Percentiles rank a stretch among this genome's conserved stretches.
These are phyloP conservation scores for Ceratobasidium sp. DNA, from an alignment of 1,284 basidiomycete species.

Conservation along the genomic window DNA sequence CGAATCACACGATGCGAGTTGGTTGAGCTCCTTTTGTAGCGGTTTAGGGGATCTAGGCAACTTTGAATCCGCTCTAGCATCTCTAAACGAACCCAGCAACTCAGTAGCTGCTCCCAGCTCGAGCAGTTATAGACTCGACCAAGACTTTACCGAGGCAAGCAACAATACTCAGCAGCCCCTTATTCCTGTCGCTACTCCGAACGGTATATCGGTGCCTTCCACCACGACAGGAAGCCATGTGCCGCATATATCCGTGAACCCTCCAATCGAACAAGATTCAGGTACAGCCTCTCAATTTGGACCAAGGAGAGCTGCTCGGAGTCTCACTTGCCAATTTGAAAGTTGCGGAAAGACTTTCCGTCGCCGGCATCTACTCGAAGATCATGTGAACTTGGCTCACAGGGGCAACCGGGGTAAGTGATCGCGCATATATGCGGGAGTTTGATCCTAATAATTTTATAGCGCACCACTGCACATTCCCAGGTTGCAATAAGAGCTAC, in stretches of 20 bases:
- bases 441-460: background rate
- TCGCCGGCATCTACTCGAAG: background rate
- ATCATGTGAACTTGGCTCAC: background rate
- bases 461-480: background rate
- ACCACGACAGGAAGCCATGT: background rate
- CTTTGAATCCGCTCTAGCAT: background rate
- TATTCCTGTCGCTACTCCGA: background rate
- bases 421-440: background rate
- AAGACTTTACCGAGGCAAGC: background rate
- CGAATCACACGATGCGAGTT: background rate
- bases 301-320: background rate
- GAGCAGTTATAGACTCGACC: background rate
- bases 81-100: background rate
- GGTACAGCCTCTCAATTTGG: background rate
- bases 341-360: background rate
- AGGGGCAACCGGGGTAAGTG: background rate
- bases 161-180: background rate
- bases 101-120: background rate
- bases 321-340: background rate
- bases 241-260: background rate
- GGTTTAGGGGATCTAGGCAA: background rate
- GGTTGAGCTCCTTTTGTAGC: background rate
- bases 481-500: background rate
- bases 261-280: background rate
- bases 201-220: background rate